A percentile compares a stretch with the other conserved stretches of the same genome.
phyloP scores from a whole-genome alignment of 2,329 filamentous ascomycete species.

The Akanthomyces lecanii region DNA sequence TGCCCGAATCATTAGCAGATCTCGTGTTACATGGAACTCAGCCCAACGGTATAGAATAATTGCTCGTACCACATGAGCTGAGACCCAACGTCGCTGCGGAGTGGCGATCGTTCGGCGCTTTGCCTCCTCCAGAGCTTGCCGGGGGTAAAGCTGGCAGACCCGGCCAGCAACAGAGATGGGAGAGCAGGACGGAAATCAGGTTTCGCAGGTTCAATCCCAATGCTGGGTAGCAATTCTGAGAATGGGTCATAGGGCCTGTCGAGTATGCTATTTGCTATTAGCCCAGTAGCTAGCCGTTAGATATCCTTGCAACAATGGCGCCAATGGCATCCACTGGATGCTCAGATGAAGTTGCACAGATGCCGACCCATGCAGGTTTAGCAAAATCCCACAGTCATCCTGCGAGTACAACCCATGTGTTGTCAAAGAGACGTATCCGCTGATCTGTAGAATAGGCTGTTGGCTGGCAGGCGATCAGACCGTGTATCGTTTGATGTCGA shows the following conservation, averaged over 20 bases:
- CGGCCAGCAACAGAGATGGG: neutral
- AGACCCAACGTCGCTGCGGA: neutral
- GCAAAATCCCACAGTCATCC: neutral
- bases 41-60: neutral
- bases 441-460: neutral
- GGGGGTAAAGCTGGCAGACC: neutral
- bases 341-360: conserved; percentile 8
- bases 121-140: neutral
- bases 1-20: neutral
- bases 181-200: neutral
- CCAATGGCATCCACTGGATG: conserved; percentile 1
- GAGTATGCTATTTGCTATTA: neutral
- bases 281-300: neutral
- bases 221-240: neutral
- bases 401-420: neutral
- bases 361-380: conserved; percentile 2
- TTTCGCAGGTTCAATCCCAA: neutral
- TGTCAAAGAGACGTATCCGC: neutral
- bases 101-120: neutral
- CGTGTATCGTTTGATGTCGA: neutral
- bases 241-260: neutral
- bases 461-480: neutral
- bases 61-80: neutral
- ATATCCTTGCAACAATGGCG: conserved; percentile 10
- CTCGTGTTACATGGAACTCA: neutral